These are phyloP conservation scores for Herpotrichia juniperi DNA, from an alignment of 2,329 filamentous ascomycete genomes.

Conservation along the genomic window DNA sequence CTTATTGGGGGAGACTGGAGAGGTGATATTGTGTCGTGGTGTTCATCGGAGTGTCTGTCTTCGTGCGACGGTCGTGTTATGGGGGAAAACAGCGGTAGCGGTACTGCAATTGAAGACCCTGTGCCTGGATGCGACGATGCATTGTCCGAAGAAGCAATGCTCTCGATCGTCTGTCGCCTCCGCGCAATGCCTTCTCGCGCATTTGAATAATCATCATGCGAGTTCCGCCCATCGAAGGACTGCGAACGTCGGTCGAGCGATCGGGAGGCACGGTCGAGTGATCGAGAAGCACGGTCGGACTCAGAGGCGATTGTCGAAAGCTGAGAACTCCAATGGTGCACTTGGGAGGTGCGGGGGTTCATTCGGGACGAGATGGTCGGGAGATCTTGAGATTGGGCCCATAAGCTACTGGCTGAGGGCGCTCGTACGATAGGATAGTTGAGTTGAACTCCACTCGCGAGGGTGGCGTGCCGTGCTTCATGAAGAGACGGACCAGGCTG, in stretches of 20 bases:
- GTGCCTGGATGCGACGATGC: constrained; percentile 29
- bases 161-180: constrained; percentile 41
- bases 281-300: constrained; percentile 43
- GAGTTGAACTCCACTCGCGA: constrained; percentile 42
- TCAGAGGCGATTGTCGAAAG: constrained; percentile 46
- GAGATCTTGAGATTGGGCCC: constrained; percentile 40
- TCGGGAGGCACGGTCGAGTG: constrained; percentile 42
- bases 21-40: constrained; percentile 47
- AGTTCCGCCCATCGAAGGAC: constrained; percentile 37
- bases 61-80: constrained; percentile 27
- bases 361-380: constrained; percentile 46
- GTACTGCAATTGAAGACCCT: constrained; percentile 41
- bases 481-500: constrained; percentile 40
- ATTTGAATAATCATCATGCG: constrained; percentile 35
- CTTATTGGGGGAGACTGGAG: constrained; percentile 46
- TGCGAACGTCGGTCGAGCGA: constrained; percentile 39
- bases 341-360: constrained; percentile 40
- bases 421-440: constrained; percentile 44
- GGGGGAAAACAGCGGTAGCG: constrained; percentile 45
- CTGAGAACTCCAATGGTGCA: constrained; percentile 48
- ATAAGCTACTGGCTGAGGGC: constrained; percentile 43
- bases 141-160: constrained; percentile 42
- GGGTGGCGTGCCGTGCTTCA: constrained; percentile 41
- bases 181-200: constrained; percentile 29
- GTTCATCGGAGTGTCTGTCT: constrained; percentile 44